Evolutionary conservation across 306 rosid species (phyloP).

Genomic region (Begonia fuchsioides): DNA sequence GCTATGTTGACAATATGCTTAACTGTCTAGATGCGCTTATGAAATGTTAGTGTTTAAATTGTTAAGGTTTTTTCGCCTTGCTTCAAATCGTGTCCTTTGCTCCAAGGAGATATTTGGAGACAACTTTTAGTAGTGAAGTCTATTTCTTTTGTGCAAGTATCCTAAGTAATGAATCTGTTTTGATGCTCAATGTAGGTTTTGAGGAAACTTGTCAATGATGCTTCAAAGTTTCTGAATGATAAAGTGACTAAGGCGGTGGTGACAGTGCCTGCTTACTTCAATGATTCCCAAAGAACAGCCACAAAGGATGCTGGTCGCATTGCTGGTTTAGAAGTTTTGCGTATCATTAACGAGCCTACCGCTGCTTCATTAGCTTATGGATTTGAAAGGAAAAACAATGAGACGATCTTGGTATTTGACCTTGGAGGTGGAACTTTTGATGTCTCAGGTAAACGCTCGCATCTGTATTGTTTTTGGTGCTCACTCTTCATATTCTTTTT

Average conservation of each 20-base stretch:
- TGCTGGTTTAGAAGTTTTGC: conserved; percentile 92
- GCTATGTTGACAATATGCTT: too few species aligned
- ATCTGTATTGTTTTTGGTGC: neutral
- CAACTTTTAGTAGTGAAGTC: too few species aligned
- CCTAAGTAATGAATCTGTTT: too few species aligned
- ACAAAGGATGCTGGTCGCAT: conserved; percentile 98
- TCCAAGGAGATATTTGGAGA: too few species aligned
- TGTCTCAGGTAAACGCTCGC: conserved; percentile 56
- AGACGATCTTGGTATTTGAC: too few species aligned
- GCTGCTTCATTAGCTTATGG: conserved; percentile 97
- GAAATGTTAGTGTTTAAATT: too few species aligned
- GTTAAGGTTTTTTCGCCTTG: too few species aligned
- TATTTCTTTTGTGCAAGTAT: too few species aligned
- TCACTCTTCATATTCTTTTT: neutral
- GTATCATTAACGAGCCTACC: conserved; percentile 90
- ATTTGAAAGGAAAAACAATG: conserved; percentile 82
- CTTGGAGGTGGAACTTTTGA: too few species aligned
- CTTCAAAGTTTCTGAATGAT: conserved; percentile 88
- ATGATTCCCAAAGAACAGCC: conserved; percentile 94
- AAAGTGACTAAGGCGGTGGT: conserved; percentile 96
- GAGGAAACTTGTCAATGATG: conserved; percentile 96
- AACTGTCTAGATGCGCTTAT: too few species aligned
- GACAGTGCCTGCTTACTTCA: too few species aligned
- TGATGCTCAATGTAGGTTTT: conserved; percentile 29
- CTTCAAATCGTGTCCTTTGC: too few species aligned